Base-by-base conservation (phyloP, 352 stramenopile genomes). In the Globisporangium middletonii region DNA sequence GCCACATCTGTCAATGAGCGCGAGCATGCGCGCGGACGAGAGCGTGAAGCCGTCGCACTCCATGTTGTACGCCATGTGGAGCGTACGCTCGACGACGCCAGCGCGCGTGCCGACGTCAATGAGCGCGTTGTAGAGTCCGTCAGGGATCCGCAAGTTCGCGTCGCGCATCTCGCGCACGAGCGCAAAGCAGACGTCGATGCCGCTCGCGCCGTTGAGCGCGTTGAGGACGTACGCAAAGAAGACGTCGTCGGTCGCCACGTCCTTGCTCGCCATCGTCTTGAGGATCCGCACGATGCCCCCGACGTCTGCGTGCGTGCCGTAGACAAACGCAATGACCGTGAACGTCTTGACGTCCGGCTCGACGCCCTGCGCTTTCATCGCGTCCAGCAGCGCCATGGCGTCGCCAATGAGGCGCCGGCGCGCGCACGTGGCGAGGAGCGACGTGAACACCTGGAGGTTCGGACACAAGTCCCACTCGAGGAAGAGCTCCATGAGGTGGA, bases 31-130 rank as follows among this genome's bases (percentile, higher is more conserved):
- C 13, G 64, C 55, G 0, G 73, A 72, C 15, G 69, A 75, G 19
- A 92, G 57, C 23, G 62, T 53, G 43, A 83, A 78, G 30, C 83
- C 83, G 50, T 92, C 83, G 59, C 83, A 92, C 54, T 92, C 83
- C 83, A 92, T 92, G 54, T 92, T 86, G 67, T 86, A 89, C 15
- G 83, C 83, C 19, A 92, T 48, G 52, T 88, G 73, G 49, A 92
- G 65, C 15, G 83, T 88, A 37, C 81, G 77, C 58, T 87, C 72
- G 23, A 89, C 67, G 46, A 92, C 69, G 13, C 79, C 79, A 37
- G 70, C 69, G 12, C 65, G 63, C 9, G 73, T 89, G 41, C 83
- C 83, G n/a, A 86, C 59, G 13, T 71, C 64, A 44, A 92, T 59
- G 27, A 92, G 67, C 46, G 83, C 64, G 26, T 57, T 50, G 66